Percentiles rank a stretch among this genome's conserved stretches.
These are phyloP conservation scores for Brettanomyces sp. DNA, from an alignment of 805 yeast genomes.

Conservation along the genomic window DNA sequence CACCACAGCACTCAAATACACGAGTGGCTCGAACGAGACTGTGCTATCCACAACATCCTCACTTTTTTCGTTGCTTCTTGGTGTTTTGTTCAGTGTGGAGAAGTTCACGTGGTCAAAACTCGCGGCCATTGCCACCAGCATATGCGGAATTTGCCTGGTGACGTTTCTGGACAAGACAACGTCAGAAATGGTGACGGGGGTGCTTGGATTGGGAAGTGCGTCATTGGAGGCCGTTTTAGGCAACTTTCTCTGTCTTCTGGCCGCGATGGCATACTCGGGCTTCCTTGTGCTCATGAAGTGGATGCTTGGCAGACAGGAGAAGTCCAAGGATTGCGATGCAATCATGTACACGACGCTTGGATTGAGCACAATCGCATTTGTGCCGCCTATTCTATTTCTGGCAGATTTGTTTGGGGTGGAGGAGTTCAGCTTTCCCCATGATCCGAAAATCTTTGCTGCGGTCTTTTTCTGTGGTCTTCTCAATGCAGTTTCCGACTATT, in stretches of 20 bases:
- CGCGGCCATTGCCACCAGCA: conserved; percentile 34
- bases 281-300: conserved; percentile 35
- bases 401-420: conserved; percentile 32
- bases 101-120: conserved; percentile 31
- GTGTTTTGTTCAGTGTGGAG: conserved; percentile 33
- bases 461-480: conserved; percentile 34
- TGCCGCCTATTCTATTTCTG: conserved; percentile 29
- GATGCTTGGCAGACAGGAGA: conserved; percentile 34
- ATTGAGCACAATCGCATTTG: conserved; percentile 28
- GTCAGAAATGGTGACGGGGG: neutral
- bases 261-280: conserved; percentile 38
- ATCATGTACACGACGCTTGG: conserved; percentile 41
- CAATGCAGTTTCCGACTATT: conserved; percentile 40
- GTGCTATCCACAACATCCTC: conserved; percentile 43
- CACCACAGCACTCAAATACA: conserved; percentile 35
- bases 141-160: conserved; percentile 37
- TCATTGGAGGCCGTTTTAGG: conserved; percentile 26
- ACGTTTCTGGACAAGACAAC: conserved; percentile 23
- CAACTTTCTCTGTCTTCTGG: conserved; percentile 33
- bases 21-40: conserved; percentile 45
- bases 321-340: conserved; percentile 34
- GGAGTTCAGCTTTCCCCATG: conserved; percentile 32
- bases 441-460: conserved; percentile 23
- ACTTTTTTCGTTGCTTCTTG: conserved; percentile 38
- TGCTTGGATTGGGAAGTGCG: neutral